A percentile compares a stretch with the other conserved stretches of the same genome.
phyloP scores from a whole-genome alignment of 2,329 filamentous ascomycete species.

The Trichoderma harzianum region DNA sequence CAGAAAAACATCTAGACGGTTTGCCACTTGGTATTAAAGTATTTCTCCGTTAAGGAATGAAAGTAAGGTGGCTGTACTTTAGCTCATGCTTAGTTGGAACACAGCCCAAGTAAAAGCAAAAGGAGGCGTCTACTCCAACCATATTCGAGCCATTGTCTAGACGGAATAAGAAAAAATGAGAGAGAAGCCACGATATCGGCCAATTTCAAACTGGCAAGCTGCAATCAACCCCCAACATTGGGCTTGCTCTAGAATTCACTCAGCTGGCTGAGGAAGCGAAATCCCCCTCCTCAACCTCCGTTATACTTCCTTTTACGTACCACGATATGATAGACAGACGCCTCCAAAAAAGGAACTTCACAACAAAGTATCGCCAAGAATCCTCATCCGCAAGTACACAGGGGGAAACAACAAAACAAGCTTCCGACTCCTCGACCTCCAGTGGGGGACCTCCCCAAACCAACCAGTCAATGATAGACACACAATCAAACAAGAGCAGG shows the following conservation, averaged over 20 bases:
- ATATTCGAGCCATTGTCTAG: neutral
- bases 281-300: neutral
- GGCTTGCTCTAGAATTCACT: neutral
- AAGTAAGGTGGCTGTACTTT: neutral
- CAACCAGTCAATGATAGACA: conserved; percentile 7
- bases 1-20: neutral
- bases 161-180: neutral
- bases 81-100: neutral
- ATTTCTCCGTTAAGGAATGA: neutral
- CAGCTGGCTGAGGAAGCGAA: neutral
- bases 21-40: neutral
- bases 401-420: neutral
- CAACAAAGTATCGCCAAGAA: neutral
- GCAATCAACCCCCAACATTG: neutral
- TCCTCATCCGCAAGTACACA: neutral
- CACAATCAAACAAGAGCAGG: neutral
- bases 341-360: neutral
- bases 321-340: conserved; percentile 1
- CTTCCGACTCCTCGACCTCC: neutral
- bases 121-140: neutral
- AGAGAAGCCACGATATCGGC: neutral
- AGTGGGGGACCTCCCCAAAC: neutral
- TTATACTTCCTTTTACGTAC: neutral
- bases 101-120: neutral
- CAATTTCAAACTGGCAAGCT: neutral